Evolutionary conservation across 805 yeast species (phyloP), one percentile per base, ranked within the genome.

Genomic region (Myxozyma neotropica): DNA sequence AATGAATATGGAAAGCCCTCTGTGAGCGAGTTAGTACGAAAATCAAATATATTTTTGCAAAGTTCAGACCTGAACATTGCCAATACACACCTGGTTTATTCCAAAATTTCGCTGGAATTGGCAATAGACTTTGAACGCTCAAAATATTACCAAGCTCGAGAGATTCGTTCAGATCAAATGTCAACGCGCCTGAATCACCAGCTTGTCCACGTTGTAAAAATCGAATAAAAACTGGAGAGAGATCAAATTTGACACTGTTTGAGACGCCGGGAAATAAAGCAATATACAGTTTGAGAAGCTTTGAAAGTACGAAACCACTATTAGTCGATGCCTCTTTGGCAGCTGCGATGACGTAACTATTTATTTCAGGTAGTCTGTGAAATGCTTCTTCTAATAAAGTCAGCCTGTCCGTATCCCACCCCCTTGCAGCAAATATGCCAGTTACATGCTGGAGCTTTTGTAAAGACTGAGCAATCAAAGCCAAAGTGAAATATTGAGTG

Each of bases 21-120:
- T 57, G 27, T 29, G 7, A 13, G n/a, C n/a, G 10, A 13, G 13
- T 17, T 4, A 26, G 27, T 26, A 44, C 36, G 3, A 36, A 31
- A 24, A 35, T 6, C 27, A 13, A 35, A 19, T 26, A 10, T 29
- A 17, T 21, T n/a, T 12, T 4, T 8, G n/a, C n/a, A n/a, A n/a
- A n/a, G n/a, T n/a, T n/a, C n/a, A 36, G 26, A 15, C 4, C 24
- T 10, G 33, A 4, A 27, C 8, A 26, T 10, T 8, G 38, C 21
- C 17, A 10, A 15, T n/a, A 43, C 5, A 75, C 77, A 31, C 69
- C 65, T 1, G 78, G 60, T 27, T 80, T 75, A 69, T 82, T 86
- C 91, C 94, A 91, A 96, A 96, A 92, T 72, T 85, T 88, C 33
- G 84, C 78, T 52, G 81, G 83, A 2, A 80, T 72, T 13, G 77